A percentile compares a stretch with the other conserved stretches of the same genome.
Conservation (phyloP, 257 asterid genomes). For the Echites panduratus region DNA sequence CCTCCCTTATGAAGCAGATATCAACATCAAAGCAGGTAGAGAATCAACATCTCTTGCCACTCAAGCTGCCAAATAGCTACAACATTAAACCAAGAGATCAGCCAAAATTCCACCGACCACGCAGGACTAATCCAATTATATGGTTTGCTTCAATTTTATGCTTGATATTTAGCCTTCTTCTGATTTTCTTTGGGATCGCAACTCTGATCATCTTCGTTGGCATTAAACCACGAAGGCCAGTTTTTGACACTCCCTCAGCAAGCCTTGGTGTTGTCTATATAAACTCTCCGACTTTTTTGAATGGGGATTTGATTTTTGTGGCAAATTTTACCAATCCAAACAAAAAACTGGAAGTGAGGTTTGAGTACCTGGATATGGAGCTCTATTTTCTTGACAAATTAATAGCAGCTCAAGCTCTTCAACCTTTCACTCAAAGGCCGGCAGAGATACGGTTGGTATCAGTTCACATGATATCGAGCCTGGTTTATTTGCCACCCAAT, state of each 20-base stretch:
- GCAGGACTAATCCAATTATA: constrained; percentile 51
- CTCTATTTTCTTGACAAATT: constrained; percentile 48
- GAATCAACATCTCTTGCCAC: constrained; percentile 25
- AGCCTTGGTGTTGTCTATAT: constrained; percentile 45
- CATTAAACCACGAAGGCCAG: constrained; percentile 59
- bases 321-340: constrained; percentile 89
- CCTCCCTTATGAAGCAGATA: constrained; percentile 35
- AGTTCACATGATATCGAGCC: constrained; percentile 56
- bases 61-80: constrained; percentile 29
- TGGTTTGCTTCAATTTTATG: constrained; percentile 73
- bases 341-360: constrained; percentile 51
- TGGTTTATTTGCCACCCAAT: constrained; percentile 54
- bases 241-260: constrained; percentile 63
- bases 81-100: constrained; percentile 40
- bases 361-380: constrained; percentile 53
- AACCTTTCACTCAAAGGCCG: constrained; percentile 47
- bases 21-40: constrained; percentile 33
- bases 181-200: constrained; percentile 63
- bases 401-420: constrained; percentile 48
- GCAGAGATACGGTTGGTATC: constrained; percentile 38
- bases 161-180: constrained; percentile 54
- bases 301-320: constrained; percentile 49
- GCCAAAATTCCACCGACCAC: constrained; percentile 41
- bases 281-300: constrained; percentile 42
- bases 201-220: constrained; percentile 48